Base-by-base conservation (phyloP, 352 stramenopile genomes). In the Phytopythium boreale region DNA sequence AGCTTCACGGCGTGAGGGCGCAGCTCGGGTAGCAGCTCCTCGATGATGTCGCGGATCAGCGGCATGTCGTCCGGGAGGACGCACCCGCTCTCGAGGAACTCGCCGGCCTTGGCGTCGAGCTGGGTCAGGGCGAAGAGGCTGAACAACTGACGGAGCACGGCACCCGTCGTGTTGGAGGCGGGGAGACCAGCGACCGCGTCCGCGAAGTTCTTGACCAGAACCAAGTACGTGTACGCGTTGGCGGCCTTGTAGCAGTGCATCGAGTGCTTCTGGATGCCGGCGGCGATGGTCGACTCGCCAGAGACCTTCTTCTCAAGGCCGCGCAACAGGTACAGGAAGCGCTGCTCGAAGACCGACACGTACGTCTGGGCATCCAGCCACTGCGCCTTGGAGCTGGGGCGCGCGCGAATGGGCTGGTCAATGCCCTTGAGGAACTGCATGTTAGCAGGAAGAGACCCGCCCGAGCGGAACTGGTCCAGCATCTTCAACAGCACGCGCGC, bases 41-140 rank as follows among this genome's bases (percentile, higher is more conserved):
- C 75, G 53, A 90, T 82, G 61, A 70, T 75, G 22, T 67, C 58
- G 34, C 83, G 81, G n/a, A 93, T 67, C 26, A 71, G 51, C 24
- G 69, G 29, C 59, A 93, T 75, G 9, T 88, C 70, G n/a, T 31
- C 63, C 24, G 69, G 70, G 15, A 71, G 62, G n/a, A 90, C 70
- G 24, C 71, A 77, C n/a, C 72, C 71, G 36, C 79, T 79, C 63
- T 89, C 76, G 66, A 90, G 87, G 65, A 90, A 90, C 59, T 86
- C 77, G 24, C 79, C 77, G 6, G 79, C 80, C 26, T 80, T 70
- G 0, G 56, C 53, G 69, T 96, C 85, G 20, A 96, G 64, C 49
- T 91, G 74, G 31, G 80, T 87, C 50, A 96, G 74, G 29, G 78
- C 85, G 62, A 95, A 95, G 10, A 96, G 64, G 41, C 79, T 71